Evolutionary conservation across 2,329 filamentous ascomycete species (phyloP).

Genomic region (Trichophyton benhamiae): DNA sequence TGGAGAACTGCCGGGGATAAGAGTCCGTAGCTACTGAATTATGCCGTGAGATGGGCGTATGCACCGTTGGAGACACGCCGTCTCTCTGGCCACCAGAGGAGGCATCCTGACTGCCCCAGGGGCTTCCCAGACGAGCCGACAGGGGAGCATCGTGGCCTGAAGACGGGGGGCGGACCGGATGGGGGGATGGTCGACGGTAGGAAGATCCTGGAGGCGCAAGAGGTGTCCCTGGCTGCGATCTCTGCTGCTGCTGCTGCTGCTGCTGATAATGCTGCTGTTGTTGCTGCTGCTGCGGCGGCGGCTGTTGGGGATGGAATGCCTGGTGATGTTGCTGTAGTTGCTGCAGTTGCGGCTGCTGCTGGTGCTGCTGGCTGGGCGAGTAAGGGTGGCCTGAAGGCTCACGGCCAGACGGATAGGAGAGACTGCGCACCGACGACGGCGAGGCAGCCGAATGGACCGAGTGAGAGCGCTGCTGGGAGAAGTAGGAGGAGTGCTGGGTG

Average conservation of each 20-base stretch:
- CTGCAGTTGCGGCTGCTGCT: neutral
- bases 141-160: slow-evolving; percentile 27
- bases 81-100: slow-evolving; percentile 18
- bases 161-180: slow-evolving; percentile 26
- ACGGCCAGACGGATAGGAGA: slow-evolving; percentile 8
- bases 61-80: slow-evolving; percentile 21
- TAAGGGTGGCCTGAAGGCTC: slow-evolving; percentile 9
- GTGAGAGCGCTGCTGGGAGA: slow-evolving; percentile 18
- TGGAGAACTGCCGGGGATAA: slow-evolving; percentile 28
- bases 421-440: slow-evolving; percentile 11
- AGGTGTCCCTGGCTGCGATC: slow-evolving; percentile 38
- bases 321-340: neutral
- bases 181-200: slow-evolving; percentile 25
- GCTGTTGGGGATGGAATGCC: neutral
- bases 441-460: slow-evolving; percentile 12
- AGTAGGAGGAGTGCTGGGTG: slow-evolving; percentile 27
- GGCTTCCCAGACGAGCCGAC: slow-evolving; percentile 20
- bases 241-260: slow-evolving; percentile 18
- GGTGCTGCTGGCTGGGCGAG: slow-evolving; percentile 2
- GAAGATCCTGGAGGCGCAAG: slow-evolving; percentile 32
- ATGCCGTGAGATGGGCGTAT: slow-evolving; percentile 27
- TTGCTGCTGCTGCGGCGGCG: neutral
- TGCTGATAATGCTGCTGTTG: slow-evolving; percentile 2
- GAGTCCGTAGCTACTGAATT: slow-evolving; percentile 27
- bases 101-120: slow-evolving; percentile 23